Percentiles rank a stretch among this genome's conserved stretches.
phyloP scores from a whole-genome alignment of 2,329 filamentous ascomycete species.

The Teratosphaeria destructans region DNA sequence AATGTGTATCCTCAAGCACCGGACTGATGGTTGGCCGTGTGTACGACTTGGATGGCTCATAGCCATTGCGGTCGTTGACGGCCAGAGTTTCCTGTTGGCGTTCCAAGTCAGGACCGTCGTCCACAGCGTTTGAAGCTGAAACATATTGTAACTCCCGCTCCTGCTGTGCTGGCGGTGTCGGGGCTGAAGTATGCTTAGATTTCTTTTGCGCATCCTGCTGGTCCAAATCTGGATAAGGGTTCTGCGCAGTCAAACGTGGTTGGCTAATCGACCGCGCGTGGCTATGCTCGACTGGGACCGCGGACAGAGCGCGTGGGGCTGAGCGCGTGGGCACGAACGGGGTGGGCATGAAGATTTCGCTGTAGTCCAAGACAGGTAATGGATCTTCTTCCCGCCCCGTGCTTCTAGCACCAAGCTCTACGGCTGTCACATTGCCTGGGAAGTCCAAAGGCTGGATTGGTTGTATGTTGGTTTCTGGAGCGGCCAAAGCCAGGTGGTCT shows the following conservation, averaged over 20 bases:
- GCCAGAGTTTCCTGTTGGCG: background rate
- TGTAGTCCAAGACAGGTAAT: constrained; percentile 10
- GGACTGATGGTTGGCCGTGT: constrained; percentile 14
- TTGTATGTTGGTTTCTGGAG: background rate
- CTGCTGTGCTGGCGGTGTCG: background rate
- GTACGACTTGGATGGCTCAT: constrained; percentile 13
- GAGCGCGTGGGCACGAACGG: constrained; percentile 1
- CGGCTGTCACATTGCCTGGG: constrained; percentile 1
- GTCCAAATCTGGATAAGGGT: background rate
- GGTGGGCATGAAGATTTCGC: constrained; percentile 10
- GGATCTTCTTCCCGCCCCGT: constrained; percentile 3
- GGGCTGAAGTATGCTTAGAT: background rate
- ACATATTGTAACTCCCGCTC: no score
- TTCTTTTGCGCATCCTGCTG: background rate
- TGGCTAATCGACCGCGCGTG: background rate
- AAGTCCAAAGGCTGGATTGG: background rate
- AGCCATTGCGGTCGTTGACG: constrained; percentile 12
- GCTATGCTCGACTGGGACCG: background rate
- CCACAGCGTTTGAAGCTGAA: background rate
- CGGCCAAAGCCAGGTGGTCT: background rate
- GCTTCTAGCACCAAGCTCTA: constrained; percentile 2
- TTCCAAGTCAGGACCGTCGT: background rate
- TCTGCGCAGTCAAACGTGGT: background rate
- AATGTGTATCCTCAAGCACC: constrained; percentile 14
- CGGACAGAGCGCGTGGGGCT: constrained; percentile 1